Percentiles rank a stretch among this genome's conserved stretches.
These are phyloP conservation scores for Hibiscus mutabilis DNA, from an alignment of 345 rosid species.

Conservation along the genomic window DNA sequence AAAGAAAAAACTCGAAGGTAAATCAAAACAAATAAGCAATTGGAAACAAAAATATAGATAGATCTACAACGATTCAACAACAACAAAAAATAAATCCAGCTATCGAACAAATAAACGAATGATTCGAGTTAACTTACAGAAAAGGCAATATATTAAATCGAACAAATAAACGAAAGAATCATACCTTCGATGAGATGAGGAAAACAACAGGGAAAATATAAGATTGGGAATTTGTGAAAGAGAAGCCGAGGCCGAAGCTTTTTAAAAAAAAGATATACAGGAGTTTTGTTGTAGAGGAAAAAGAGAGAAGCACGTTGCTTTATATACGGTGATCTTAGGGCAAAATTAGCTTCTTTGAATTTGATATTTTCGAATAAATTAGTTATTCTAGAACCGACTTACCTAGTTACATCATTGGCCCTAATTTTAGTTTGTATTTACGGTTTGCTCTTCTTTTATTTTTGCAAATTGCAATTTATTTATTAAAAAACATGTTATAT, in stretches of 20 bases:
- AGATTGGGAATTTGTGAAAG: not conserved
- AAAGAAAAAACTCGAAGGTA: not conserved
- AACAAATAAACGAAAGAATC: not conserved
- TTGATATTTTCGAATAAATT: not conserved
- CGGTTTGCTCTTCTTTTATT: not conserved
- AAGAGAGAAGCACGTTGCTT: not conserved
- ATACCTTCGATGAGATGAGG: not conserved
- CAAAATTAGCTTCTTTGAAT: conserved; percentile 8
- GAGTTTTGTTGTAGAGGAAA: not conserved
- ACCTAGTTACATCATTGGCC: not conserved
- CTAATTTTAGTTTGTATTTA: not conserved
- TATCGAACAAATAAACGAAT: not conserved
- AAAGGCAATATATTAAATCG: not conserved
- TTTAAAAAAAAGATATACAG: not conserved
- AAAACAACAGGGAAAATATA: not conserved
- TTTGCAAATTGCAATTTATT: too few relatives aligned
- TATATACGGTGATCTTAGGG: conserved; percentile 8
- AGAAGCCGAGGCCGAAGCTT: not conserved
- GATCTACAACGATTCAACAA: not conserved
- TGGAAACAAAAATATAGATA: not conserved
- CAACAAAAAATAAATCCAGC: not conserved
- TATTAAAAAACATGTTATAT: too few relatives aligned
- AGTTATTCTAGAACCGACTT: conserved; percentile 3
- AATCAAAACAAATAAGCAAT: not conserved
- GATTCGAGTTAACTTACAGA: too few relatives aligned